Evolutionary conservation across 2,329 filamentous ascomycete genomes (phyloP).

Genomic region (Pyricularia pennisetigena): DNA sequence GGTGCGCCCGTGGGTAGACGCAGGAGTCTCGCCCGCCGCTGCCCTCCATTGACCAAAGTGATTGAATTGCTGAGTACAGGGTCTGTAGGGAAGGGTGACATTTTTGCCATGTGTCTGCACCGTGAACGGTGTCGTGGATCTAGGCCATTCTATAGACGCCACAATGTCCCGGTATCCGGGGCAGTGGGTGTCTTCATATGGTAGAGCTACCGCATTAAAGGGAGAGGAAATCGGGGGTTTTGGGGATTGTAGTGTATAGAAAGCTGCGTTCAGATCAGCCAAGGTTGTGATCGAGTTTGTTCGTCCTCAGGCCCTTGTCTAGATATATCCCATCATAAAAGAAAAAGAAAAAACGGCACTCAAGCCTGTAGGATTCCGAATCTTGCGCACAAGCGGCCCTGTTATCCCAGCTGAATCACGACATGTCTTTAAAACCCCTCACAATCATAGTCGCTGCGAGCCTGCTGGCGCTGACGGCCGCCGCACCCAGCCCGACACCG

Average conservation of each 20-base stretch:
- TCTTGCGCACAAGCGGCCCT: accelerated
- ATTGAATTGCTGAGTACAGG: neutral
- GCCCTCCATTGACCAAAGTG: neutral
- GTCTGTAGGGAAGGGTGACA: neutral
- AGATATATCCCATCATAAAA: neutral
- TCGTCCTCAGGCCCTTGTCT: neutral
- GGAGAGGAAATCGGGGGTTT: neutral
- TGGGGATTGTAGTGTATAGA: neutral
- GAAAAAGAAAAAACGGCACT: accelerated
- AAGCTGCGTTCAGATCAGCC: neutral
- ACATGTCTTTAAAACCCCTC: neutral
- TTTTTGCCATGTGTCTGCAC: neutral
- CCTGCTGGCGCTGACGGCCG: neutral
- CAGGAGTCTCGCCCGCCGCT: neutral
- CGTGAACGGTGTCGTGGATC: neutral
- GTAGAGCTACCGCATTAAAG: neutral
- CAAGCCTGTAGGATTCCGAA: neutral
- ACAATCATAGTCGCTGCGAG: neutral
- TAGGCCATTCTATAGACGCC: neutral
- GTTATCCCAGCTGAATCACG: neutral
- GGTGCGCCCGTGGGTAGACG: neutral
- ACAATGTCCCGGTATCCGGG: neutral
- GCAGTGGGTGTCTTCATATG: neutral
- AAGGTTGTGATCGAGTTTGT: neutral
- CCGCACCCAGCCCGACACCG: neutral